These are phyloP conservation scores for Cryptosporidium meleagridis DNA, from an alignment of 169 alveolate species.

Conservation along the genomic window DNA sequence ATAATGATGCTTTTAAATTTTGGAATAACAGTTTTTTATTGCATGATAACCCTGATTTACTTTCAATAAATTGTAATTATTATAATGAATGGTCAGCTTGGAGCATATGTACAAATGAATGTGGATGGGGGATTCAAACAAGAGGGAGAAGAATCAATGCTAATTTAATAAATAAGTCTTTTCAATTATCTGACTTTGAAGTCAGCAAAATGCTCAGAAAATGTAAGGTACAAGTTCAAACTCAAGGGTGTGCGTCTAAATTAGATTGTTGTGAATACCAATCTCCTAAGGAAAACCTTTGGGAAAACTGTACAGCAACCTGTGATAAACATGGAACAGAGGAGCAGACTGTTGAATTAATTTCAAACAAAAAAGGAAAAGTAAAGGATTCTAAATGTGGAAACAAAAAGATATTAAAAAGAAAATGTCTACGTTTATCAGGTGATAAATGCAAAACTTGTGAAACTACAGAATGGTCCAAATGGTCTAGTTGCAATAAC, in stretches of 20 bases:
- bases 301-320: slow-evolving; percentile 26
- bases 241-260: slow-evolving; percentile 35
- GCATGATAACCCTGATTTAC: slow-evolving; percentile 23
- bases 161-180: neutral
- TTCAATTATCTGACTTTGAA: neutral
- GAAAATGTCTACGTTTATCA: neutral
- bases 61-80: slow-evolving; percentile 26
- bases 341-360: slow-evolving; percentile 11
- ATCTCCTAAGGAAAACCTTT: slow-evolving; percentile 12
- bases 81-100: slow-evolving; percentile 53
- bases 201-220: neutral
- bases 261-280: slow-evolving; percentile 42
- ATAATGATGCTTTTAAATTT: neutral
- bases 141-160: slow-evolving; percentile 55
- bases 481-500: slow-evolving; percentile 24
- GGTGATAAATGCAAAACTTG: slow-evolving; percentile 4
- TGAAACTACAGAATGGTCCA: neutral
- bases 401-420: slow-evolving; percentile 14
- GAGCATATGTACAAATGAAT: slow-evolving; percentile 41
- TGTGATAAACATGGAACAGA: slow-evolving; percentile 12
- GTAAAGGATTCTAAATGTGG: slow-evolving; percentile 7
- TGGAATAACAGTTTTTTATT: slow-evolving; percentile 42
- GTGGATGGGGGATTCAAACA: slow-evolving; percentile 64
- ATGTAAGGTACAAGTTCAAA: slow-evolving; percentile 47
- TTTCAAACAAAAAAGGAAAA: slow-evolving; percentile 17